These are phyloP conservation scores for Kwoniella europaea DNA, from an alignment of 768 basidiomycete genomes.

Conservation along the genomic window DNA sequence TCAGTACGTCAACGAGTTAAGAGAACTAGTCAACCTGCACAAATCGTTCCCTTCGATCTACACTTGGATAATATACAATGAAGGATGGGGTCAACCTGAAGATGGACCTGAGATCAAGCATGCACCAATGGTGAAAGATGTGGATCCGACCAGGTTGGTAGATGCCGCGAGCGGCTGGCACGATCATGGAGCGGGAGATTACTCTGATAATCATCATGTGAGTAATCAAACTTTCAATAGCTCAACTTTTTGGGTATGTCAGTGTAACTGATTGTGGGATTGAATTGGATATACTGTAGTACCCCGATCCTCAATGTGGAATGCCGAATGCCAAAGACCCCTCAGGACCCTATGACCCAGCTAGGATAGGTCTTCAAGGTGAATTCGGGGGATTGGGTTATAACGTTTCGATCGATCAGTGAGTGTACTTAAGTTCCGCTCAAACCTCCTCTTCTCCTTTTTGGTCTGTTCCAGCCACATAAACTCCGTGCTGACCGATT, in stretches of 20 bases:
- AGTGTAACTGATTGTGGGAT: not conserved
- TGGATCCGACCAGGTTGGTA: conserved; percentile 34
- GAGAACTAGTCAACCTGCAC: conserved; percentile 28
- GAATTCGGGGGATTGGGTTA: conserved; percentile 35
- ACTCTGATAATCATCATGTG: conserved; percentile 34
- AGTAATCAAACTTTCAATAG: too few species aligned
- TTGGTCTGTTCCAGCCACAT: too few species aligned
- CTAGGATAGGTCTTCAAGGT: conserved; percentile 38
- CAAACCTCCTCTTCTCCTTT: too few species aligned
- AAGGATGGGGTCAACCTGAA: conserved; percentile 35
- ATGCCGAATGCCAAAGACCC: not conserved
- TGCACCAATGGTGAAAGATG: conserved; percentile 19
- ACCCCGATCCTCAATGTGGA: conserved; percentile 34
- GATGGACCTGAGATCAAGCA: conserved; percentile 27
- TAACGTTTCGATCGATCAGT: conserved; percentile 40
- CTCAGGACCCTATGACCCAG: conserved; percentile 30
- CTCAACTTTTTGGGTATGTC: too few species aligned
- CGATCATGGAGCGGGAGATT: conserved; percentile 38
- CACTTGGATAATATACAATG: conserved; percentile 40
- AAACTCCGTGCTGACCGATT: not conserved
- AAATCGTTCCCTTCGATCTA: conserved; percentile 36
- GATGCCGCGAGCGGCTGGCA: conserved; percentile 31
- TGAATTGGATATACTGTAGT: conserved; percentile 1
- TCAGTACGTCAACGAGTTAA: conserved; percentile 28
- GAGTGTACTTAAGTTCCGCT: too few species aligned